A percentile compares a stretch with the other conserved stretches of the same genome.
These are phyloP conservation scores for Cystoisospora suis DNA, from an alignment of 169 alveolate genomes.

Conservation along the genomic window DNA sequence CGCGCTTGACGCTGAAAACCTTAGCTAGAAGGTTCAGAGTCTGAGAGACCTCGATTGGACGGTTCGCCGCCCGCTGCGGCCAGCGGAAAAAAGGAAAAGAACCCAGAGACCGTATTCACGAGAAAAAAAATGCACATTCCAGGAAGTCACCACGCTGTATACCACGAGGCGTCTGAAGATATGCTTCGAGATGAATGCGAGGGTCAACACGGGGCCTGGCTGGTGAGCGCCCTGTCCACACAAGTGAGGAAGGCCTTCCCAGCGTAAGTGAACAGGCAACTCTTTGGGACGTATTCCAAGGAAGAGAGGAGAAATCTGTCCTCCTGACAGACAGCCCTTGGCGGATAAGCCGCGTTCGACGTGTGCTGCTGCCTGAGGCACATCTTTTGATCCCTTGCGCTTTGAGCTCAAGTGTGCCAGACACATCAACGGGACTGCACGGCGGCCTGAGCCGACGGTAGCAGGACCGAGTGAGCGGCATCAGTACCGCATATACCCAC, in stretches of 20 bases:
- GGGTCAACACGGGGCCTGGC: neutral
- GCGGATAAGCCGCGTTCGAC: no score
- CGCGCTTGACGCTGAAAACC: neutral
- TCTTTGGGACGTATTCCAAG: no score
- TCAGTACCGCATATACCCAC: no score
- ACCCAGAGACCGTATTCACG: neutral
- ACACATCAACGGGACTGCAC: no score
- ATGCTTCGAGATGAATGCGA: neutral
- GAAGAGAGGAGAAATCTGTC: no score
- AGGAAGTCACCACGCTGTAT: neutral
- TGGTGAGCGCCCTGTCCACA: neutral
- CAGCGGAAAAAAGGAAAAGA: neutral
- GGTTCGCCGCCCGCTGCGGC: constrained; percentile 10
- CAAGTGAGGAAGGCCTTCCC: neutral
- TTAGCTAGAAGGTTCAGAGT: neutral
- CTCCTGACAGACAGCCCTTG: no score
- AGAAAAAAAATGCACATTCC: neutral
- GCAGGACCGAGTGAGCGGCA: no score
- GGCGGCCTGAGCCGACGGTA: no score
- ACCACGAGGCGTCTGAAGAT: neutral
- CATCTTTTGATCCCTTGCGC: no score
- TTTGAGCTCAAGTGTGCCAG: no score
- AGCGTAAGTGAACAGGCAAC: no score
- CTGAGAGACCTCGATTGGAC: constrained; percentile 31
- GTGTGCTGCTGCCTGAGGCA: no score